phyloP scores from a whole-genome alignment of 805 yeast species.

The Kluyveromyces lactis region DNA sequence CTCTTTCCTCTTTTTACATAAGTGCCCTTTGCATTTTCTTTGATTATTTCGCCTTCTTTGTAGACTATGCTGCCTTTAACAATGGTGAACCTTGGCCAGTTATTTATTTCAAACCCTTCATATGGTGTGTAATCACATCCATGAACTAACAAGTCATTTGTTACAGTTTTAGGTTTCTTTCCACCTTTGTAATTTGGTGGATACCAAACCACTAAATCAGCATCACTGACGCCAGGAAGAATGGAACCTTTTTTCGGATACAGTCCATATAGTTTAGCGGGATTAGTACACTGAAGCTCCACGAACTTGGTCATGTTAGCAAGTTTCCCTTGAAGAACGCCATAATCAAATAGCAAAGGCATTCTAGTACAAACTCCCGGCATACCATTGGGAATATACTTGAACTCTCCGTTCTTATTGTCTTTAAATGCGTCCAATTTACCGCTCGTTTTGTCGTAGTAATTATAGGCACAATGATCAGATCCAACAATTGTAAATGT shows the following conservation, averaged over 20 bases:
- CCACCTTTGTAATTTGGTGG: conserved; percentile 28
- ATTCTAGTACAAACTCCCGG: conserved; percentile 43
- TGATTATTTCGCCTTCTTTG: conserved; percentile 20
- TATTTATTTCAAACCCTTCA: conserved; percentile 33
- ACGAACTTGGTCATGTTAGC: conserved; percentile 35
- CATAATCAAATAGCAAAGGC: conserved; percentile 37
- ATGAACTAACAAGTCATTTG: conserved; percentile 30
- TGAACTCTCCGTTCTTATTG: conserved; percentile 30
- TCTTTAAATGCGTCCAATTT: conserved; percentile 36
- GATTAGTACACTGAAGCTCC: conserved; percentile 37
- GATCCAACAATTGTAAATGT: conserved; percentile 39
- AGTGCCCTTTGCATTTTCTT: conserved; percentile 9
- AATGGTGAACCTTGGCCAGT: conserved; percentile 41
- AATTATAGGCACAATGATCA: conserved; percentile 39
- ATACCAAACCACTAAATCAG: conserved; percentile 42
- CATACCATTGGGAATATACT: conserved; percentile 40
- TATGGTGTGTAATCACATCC: conserved; percentile 34
- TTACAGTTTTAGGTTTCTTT: conserved; percentile 10
- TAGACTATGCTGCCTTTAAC: conserved; percentile 32
- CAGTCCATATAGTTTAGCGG: conserved; percentile 40
- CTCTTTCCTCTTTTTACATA: conserved; percentile 11
- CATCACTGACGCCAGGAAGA: conserved; percentile 38
- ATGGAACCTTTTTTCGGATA: conserved; percentile 35
- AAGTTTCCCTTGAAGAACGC: conserved; percentile 35
- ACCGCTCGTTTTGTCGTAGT: conserved; percentile 34